phyloP scores from a whole-genome alignment of 169 alveolate species.

The Cryptosporidium sp. region DNA sequence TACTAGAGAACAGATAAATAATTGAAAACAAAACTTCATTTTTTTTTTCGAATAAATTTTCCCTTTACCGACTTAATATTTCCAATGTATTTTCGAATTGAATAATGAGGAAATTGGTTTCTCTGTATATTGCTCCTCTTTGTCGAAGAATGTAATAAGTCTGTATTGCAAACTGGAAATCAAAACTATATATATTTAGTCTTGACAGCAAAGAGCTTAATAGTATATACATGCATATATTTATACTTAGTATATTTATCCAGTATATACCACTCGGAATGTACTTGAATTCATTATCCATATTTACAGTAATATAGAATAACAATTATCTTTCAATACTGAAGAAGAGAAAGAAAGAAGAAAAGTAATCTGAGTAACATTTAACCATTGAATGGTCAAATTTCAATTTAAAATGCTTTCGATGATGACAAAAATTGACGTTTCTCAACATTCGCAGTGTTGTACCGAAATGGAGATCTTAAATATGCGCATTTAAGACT shows the following conservation, averaged over 20 bases:
- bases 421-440: constrained; percentile 63
- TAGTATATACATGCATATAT: constrained; percentile 7
- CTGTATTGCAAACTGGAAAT: constrained; percentile 6
- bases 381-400: neutral
- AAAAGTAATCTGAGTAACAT: neutral
- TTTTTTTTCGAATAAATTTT: too few relatives aligned
- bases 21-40: neutral
- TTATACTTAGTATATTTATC: neutral
- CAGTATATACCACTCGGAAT: constrained; percentile 19
- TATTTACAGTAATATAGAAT: neutral
- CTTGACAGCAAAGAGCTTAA: constrained; percentile 12
- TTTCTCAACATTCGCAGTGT: constrained; percentile 78
- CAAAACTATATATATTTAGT: neutral
- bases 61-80: neutral
- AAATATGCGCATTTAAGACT: constrained; percentile 72
- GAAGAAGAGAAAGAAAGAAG: too few relatives aligned
- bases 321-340: neutral
- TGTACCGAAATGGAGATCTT: constrained; percentile 70
- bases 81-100: neutral
- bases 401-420: constrained; percentile 5
- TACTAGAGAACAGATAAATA: neutral
- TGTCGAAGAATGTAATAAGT: constrained; percentile 6
- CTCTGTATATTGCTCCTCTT: neutral
- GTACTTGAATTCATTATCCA: neutral
- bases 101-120: neutral